Conservation (phyloP, 371 early-diverging fungal species). For the Mortierella sp. region DNA sequence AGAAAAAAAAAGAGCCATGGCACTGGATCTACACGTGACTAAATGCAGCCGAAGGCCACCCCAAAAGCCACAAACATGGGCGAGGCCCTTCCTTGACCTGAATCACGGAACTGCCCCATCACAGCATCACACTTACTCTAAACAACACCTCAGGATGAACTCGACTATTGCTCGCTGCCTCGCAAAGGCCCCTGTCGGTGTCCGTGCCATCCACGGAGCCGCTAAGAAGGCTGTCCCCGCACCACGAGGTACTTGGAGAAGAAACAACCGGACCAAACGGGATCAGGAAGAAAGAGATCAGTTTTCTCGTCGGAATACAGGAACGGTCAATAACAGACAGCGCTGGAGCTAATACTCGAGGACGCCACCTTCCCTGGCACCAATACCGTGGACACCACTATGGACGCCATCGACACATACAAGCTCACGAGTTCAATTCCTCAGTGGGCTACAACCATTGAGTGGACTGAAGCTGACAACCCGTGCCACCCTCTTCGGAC, state of each 20-base stretch:
- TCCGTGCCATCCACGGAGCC: slow-evolving; percentile 39
- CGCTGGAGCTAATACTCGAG: background rate
- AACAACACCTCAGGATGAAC: slow-evolving; percentile 24
- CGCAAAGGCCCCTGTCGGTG: slow-evolving; percentile 28
- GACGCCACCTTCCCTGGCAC: background rate
- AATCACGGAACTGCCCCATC: slow-evolving; percentile 2
- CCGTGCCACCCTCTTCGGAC: background rate
- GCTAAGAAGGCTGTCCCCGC: slow-evolving; percentile 47
- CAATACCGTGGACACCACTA: background rate
- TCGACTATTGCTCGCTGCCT: slow-evolving; percentile 37
- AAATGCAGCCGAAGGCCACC: no score
- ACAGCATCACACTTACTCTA: background rate
- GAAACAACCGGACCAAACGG: background rate
- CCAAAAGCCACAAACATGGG: slow-evolving; percentile 21
- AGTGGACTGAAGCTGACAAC: background rate
- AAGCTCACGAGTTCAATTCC: background rate
- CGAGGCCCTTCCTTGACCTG: background rate
- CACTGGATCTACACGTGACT: background rate
- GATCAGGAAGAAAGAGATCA: slow-evolving; percentile 3
- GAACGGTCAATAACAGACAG: background rate
- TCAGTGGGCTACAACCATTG: background rate
- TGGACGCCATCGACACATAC: background rate
- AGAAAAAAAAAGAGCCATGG: background rate
- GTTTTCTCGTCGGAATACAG: background rate
- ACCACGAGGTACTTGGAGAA: slow-evolving; percentile 39